These are phyloP conservation scores for Monosporascus cannonballus DNA, from an alignment of 2,329 filamentous ascomycete genomes.

Conservation along the genomic window DNA sequence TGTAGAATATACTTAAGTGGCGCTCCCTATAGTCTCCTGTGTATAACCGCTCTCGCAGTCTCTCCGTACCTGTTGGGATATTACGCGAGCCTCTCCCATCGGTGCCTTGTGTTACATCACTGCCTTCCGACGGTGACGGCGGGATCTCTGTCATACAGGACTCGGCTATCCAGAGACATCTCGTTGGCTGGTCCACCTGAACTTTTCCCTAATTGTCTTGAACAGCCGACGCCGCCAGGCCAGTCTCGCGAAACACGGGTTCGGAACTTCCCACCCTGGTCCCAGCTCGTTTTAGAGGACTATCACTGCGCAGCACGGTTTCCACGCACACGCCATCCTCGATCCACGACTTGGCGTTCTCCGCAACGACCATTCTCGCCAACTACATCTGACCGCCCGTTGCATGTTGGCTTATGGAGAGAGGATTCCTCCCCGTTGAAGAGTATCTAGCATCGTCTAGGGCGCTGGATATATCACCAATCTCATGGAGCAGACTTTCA, in stretches of 20 bases:
- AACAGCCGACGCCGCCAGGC: slow-evolving; percentile 21
- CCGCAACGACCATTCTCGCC: slow-evolving; percentile 12
- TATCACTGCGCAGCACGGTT: slow-evolving; percentile 5
- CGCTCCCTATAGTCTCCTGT: slow-evolving; percentile 11
- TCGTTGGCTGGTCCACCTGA: slow-evolving; percentile 23
- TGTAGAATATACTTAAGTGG: slow-evolving; percentile 8
- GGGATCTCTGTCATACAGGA: slow-evolving; percentile 32
- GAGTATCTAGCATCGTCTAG: slow-evolving; percentile 15
- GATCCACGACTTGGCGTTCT: slow-evolving; percentile 14
- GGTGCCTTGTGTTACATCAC: slow-evolving; percentile 26
- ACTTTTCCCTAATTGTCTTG: slow-evolving; percentile 18
- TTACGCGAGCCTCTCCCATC: slow-evolving; percentile 23
- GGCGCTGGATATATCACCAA: slow-evolving; percentile 16
- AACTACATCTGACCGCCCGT: slow-evolving; percentile 10
- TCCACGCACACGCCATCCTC: slow-evolving; percentile 12
- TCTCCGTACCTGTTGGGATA: slow-evolving; percentile 14
- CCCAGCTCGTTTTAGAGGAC: slow-evolving; percentile 16
- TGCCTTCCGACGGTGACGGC: slow-evolving; percentile 29
- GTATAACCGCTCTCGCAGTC: slow-evolving; percentile 12
- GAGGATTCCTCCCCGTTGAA: slow-evolving; percentile 13
- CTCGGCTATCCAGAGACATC: slow-evolving; percentile 31
- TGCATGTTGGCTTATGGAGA: slow-evolving; percentile 17
- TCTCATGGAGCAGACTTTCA: slow-evolving; percentile 78
- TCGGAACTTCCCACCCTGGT: slow-evolving; percentile 22
- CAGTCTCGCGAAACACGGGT: slow-evolving; percentile 19